Evolutionary conservation across 352 stramenopile species (phyloP), one percentile per base, ranked within the genome.

Genomic region (Phytophthora parvispora): DNA sequence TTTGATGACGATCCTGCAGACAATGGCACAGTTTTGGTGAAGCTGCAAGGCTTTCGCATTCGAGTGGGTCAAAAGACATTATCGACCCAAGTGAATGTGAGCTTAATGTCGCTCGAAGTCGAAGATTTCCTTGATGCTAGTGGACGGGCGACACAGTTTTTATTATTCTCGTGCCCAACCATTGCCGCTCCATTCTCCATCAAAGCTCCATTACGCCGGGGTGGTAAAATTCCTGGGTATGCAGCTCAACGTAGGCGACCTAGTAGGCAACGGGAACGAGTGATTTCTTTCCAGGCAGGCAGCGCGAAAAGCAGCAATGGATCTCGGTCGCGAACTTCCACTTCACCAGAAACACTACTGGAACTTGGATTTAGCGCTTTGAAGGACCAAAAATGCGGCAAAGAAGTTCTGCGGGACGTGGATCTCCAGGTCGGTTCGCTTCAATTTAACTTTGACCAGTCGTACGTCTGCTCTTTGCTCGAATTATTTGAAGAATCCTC

Each of bases 371-470:
- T 78, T 28, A 86, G 59, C 16, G 89, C 80, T 8, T 62, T 79
- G n/a, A 90, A 80, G 60, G 84, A 94, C 60, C 67, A 83, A 28
- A 77, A 80, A 47, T 93, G 72, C 29, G 83, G 87, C 5, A 72
- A 83, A 49, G 81, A 93, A 60, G 47, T 78, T 2, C 55, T 82
- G 38, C 76, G 73, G 18, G 77, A 95, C 22, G 25, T 95, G n/a
- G 84, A 95, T 68, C 58, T 95, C 31, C 79, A 84, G 42, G 71
- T 95, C 50, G 90, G 90, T 15, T 87, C 84, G 4, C 72, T 97
- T 18, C 90, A 97, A 50, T 69, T 97, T 20, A 86, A 93, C 43
- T 94, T 96, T 66, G 88, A 97, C 43, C 90, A 97, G 58, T 86
- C 87, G 20, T 95, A 95, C 40, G 73, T 96, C 8, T 92, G 85